These are phyloP conservation scores for Talaromyces funiculosus DNA, from an alignment of 2,329 filamentous ascomycete species.

Conservation along the genomic window DNA sequence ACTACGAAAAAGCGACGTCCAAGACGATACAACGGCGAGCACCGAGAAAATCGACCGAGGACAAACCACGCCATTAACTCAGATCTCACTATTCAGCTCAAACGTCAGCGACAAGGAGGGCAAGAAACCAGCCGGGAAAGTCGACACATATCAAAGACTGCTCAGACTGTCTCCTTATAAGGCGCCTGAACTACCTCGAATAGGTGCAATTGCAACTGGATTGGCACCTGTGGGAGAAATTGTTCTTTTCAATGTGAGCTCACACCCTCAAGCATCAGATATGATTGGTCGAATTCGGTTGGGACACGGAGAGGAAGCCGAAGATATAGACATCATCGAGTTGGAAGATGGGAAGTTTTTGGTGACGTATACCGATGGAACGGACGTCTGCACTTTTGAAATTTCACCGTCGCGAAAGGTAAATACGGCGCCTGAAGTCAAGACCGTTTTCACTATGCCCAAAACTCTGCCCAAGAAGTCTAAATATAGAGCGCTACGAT, in stretches of 20 bases:
- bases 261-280: slow-evolving; percentile 47
- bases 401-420: slow-evolving; percentile 48
- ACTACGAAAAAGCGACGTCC: slow-evolving; percentile 33
- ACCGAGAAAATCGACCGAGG: slow-evolving; percentile 20
- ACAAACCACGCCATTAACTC: slow-evolving; percentile 44
- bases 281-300: slow-evolving; percentile 51
- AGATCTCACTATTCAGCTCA: slow-evolving; percentile 47
- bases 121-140: slow-evolving; percentile 29
- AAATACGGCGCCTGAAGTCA: slow-evolving; percentile 33
- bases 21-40: slow-evolving; percentile 17
- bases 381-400: slow-evolving; percentile 65
- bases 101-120: slow-evolving; percentile 26
- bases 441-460: slow-evolving; percentile 37
- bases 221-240: slow-evolving; percentile 71
- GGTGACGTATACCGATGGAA: slow-evolving; percentile 72
- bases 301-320: slow-evolving; percentile 47
- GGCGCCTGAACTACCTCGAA: slow-evolving; percentile 51
- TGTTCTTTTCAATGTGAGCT: slow-evolving; percentile 67
- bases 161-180: slow-evolving; percentile 52
- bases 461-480: slow-evolving; percentile 34
- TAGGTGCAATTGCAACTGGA: slow-evolving; percentile 75
- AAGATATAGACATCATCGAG: slow-evolving; percentile 40
- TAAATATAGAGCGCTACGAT: slow-evolving; percentile 53
- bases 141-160: slow-evolving; percentile 57
- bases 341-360: slow-evolving; percentile 49